A percentile compares a stretch with the other conserved stretches of the same genome.
These are phyloP conservation scores for Corrigiola litoralis DNA, from an alignment of 179 eudicot genomes.

Conservation along the genomic window DNA sequence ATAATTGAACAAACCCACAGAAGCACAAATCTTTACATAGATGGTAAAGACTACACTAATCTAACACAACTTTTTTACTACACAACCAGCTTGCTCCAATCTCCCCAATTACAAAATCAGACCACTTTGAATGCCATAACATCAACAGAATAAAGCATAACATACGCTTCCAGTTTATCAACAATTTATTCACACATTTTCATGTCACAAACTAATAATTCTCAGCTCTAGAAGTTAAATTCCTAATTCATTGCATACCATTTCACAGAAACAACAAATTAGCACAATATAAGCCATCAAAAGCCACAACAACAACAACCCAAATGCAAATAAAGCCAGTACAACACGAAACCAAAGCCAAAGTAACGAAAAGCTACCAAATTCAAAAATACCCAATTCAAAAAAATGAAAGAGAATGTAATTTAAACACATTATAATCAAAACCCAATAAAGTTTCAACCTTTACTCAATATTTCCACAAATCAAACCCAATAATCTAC, in stretches of 20 bases:
- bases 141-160: no score
- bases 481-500: no score
- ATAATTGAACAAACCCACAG: no score
- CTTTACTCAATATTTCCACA: conserved; percentile 6
- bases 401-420: conserved; percentile 5
- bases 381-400: not conserved
- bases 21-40: no score
- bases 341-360: not conserved
- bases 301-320: not conserved
- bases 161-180: no score
- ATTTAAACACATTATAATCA: not conserved
- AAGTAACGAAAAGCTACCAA: conserved; percentile 4
- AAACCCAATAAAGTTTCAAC: conserved; percentile 15
- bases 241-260: not conserved
- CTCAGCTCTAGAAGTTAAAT: not conserved
- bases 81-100: no score
- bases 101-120: no score
- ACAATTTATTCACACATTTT: not conserved
- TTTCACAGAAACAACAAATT: not conserved
- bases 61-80: no score
- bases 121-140: no score
- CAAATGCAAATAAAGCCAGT: not conserved
- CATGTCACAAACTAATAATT: not conserved
- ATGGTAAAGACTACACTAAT: no score
- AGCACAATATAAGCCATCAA: not conserved